Evolutionary conservation across 2,329 filamentous ascomycete species (phyloP).

Genomic region (Colletotrichum sp.): DNA sequence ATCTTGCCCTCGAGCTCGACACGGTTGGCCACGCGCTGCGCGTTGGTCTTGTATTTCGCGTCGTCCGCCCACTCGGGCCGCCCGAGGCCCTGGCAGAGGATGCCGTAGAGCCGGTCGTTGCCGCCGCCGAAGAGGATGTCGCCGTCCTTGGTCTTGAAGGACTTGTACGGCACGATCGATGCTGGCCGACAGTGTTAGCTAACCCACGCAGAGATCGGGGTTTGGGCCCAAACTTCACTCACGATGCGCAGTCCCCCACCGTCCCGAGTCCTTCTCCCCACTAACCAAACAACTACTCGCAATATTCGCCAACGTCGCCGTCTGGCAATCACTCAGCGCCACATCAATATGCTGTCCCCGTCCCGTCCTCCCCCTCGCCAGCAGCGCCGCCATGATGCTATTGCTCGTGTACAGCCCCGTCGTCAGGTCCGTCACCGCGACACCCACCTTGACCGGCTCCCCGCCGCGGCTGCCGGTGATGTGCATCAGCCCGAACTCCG

Average conservation of each 20-base stretch:
- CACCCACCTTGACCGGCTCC: conserved; percentile 94
- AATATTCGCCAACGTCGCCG: conserved; percentile 93
- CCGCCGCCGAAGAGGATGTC: conserved; percentile 73
- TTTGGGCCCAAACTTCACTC: conserved; percentile 28
- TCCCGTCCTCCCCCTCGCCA: conserved; percentile 76
- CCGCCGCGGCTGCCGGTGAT: conserved; percentile 91
- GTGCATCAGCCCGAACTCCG: conserved; percentile 98
- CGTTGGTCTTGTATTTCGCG: conserved; percentile 64
- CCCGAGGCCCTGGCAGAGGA: conserved; percentile 65
- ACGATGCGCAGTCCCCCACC: conserved; percentile 98
- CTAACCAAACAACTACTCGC: conserved; percentile 91
- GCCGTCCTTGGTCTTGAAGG: conserved; percentile 77
- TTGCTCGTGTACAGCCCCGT: conserved; percentile 96
- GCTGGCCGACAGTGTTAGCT: conserved; percentile 42
- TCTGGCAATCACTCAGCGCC: conserved; percentile 90
- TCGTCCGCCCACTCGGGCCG: conserved; percentile 65
- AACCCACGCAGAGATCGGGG: too few species aligned
- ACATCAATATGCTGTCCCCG: conserved; percentile 93
- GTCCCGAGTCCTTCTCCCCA: conserved; percentile 82
- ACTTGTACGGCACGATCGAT: conserved; percentile 95
- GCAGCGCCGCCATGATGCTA: conserved; percentile 89
- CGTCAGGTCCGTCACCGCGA: conserved; percentile 94
- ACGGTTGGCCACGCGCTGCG: conserved; percentile 72
- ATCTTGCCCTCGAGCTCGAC: conserved; percentile 79
- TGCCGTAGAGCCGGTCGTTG: conserved; percentile 73